Base-by-base conservation (phyloP, 2,329 filamentous ascomycete genomes). In the Phaeophleospora eucalypticola region DNA sequence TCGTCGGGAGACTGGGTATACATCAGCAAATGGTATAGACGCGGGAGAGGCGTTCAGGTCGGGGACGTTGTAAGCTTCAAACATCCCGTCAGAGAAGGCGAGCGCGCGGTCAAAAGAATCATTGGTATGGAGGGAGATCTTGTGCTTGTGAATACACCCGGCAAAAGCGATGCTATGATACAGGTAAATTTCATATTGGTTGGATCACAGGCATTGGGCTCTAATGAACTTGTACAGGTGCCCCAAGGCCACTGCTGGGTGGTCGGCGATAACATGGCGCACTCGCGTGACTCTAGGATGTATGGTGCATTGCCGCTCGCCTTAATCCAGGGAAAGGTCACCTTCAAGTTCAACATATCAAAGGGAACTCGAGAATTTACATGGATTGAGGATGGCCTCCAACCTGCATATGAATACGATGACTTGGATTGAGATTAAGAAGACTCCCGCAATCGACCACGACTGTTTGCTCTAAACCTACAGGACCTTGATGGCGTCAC, bases 171-270 rank as follows among this genome's bases (percentile, higher is more conserved):
- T 15, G 58, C 49, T 41, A 83, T 87, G 79, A 76, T 89, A 15
- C 82, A 86, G 75, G 86, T 87, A 61, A 36, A 53, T 18, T 14
- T 12, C 10, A 15, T 16, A 16, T 34, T 27, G 27, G 15, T 12
- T 2, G 20, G 34, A 17, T 34, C n/a, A 34, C 17, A 34, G 15
- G 35, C 21, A 21, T 6, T 29, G 12, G 12, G 10, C 10, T 12
- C 16, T 35, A 21, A 46, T 54, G 36, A 54, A 18, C 33, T 21
- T n/a, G 17, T 40, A 19, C 61, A 94, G 87, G 82, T 98, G 14
- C 93, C 93, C 0, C 76, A 86, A 62, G 93, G 93, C 1, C 93
- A 98, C 73, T 94, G 89, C 61, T 97, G 89, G 81, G 73, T 96
- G 4, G 80, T 83, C 2, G 93, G 93, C 2, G 93, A 98, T 68